Evolutionary conservation across 768 basidiomycete genomes (phyloP), one percentile per base, ranked within the genome.

Genomic region (Thelephora aurantiotincta): DNA sequence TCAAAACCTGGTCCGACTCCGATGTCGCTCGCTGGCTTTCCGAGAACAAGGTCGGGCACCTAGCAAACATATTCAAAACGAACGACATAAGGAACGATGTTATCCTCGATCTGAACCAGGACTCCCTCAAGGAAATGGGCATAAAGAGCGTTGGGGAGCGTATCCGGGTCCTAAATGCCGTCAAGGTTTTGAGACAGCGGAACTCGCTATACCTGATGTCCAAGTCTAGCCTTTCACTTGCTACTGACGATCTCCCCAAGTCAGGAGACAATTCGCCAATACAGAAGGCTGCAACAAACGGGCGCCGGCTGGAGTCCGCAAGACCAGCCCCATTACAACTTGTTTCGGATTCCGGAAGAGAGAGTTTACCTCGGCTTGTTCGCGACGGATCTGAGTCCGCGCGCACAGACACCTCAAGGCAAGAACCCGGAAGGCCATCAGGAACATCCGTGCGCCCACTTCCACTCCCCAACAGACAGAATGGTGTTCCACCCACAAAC

Each of bases 81-180:
- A 86, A 94, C 65, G 94, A 99, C 59, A 94, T 99, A 56, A 68
- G 89, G 45, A 92, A 94, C 5, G 84, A 89, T 58, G 80, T 99
- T 18, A 66, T 99, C 14, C 71, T 97, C 44, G 96, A 99, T 52
- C 68, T 98, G 41, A 94, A 98, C 58, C 87, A 92, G 62, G 63
- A 68, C 6, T 82, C 80, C 2, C 66, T 99, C 44, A 88, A 82
- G 60, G 96, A 99, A 64, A 87, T 98, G 78, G 85, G 85, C 12
- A 75, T 99, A 23, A 56, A 70, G 30, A 89, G 83, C 63, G 82
- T 99, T 36, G 96, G 96, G 11, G 96, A 99, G 63, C 70, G 93
- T 44, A 77, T 97, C 6, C 75, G 89, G 58, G 84, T 99, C 44
- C 58, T 90, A 16, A 83, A 78, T 49, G 94, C 81, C 1, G 84